phyloP scores from a whole-genome alignment of 345 rosid genomes.

The Populus simonii region DNA sequence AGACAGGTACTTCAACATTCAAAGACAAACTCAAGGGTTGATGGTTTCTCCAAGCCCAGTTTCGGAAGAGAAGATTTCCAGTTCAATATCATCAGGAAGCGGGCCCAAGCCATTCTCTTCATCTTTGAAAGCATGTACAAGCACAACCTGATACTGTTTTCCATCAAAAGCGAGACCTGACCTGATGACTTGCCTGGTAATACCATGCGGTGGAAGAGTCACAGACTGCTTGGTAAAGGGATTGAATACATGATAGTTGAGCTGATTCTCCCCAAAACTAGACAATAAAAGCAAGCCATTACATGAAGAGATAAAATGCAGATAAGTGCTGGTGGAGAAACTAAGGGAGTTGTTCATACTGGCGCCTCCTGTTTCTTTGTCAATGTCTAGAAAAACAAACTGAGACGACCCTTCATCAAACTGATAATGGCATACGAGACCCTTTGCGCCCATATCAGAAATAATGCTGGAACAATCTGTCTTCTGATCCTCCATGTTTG shows the following conservation, averaged over 20 bases:
- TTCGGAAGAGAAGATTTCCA: slow-evolving; percentile 18
- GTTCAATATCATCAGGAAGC: background rate
- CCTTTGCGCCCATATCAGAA: background rate
- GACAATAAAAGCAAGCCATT: slow-evolving; percentile 15
- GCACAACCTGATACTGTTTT: slow-evolving; percentile 14
- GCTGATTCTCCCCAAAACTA: background rate
- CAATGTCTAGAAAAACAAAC: slow-evolving; percentile 5
- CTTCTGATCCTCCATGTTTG: no score
- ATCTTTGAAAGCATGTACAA: background rate
- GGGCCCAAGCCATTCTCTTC: background rate
- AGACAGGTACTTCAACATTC: background rate
- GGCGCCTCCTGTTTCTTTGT: background rate
- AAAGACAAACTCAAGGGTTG: background rate
- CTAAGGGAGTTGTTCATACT: background rate
- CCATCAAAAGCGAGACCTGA: slow-evolving; percentile 17
- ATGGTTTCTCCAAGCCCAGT: slow-evolving; percentile 15
- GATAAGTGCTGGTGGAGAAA: slow-evolving; percentile 8
- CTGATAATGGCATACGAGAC: slow-evolving; percentile 16
- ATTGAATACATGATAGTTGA: slow-evolving; percentile 15
- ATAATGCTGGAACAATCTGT: background rate
- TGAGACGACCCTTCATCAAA: slow-evolving; percentile 8
- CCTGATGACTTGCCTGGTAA: background rate
- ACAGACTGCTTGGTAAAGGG: background rate
- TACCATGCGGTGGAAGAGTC: slow-evolving; percentile 8
- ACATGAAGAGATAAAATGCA: slow-evolving; percentile 7